Evolutionary conservation across 2,329 filamentous ascomycete species (phyloP).

Genomic region (Acrocalymma vagum): DNA sequence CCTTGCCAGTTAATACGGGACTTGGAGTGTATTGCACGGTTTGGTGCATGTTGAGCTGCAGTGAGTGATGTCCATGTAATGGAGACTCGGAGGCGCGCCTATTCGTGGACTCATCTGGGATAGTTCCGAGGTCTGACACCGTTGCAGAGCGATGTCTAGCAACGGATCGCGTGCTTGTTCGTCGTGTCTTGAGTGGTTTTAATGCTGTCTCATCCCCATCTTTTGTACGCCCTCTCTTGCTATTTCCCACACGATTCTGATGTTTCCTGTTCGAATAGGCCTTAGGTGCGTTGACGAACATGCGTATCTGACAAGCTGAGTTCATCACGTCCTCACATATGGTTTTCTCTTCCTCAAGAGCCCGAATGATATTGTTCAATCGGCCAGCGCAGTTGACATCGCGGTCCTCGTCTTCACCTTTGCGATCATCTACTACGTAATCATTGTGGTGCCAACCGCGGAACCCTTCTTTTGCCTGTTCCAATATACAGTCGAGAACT

Average conservation of each 20-base stretch:
- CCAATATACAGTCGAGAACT: constrained; percentile 39
- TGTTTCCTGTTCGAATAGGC: constrained; percentile 43
- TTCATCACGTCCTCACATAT: constrained; percentile 48
- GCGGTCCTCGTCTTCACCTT: constrained; percentile 42
- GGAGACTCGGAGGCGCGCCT: too few relatives aligned
- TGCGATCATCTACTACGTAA: constrained; percentile 44
- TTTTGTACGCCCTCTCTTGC: constrained; percentile 38
- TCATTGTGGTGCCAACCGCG: constrained; percentile 46
- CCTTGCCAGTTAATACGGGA: neutral
- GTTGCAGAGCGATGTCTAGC: constrained; percentile 14
- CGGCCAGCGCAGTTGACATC: constrained; percentile 38
- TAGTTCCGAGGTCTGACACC: constrained; percentile 8
- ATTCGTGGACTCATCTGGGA: too few relatives aligned
- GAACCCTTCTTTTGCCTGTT: constrained; percentile 39
- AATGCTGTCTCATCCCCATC: constrained; percentile 11
- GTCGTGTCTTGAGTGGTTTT: constrained; percentile 16
- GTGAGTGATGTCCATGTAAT: too few relatives aligned
- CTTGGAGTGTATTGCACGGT: neutral
- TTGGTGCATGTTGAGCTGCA: neutral
- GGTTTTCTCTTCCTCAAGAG: constrained; percentile 44
- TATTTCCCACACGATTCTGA: constrained; percentile 43
- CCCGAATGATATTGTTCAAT: constrained; percentile 38
- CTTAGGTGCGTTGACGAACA: constrained; percentile 47
- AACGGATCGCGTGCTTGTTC: constrained; percentile 2
- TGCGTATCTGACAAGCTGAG: constrained; percentile 44